phyloP scores from a whole-genome alignment of 176 grass and related monocot genomes.

The Paspalum vaginatum region DNA sequence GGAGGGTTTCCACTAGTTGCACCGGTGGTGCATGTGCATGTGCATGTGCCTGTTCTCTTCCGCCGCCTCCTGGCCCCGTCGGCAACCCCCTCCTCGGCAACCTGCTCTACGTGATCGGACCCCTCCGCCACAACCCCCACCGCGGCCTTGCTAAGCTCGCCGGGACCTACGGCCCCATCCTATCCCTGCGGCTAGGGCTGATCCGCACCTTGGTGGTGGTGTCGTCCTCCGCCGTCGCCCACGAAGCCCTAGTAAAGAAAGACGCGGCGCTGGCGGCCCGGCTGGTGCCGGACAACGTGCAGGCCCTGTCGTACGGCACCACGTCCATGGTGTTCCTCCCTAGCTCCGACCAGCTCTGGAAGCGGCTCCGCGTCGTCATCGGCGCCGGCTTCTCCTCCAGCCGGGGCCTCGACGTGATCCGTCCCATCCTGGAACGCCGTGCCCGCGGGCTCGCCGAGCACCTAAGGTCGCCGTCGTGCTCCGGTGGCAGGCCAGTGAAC shows the following conservation, averaged over 20 bases:
- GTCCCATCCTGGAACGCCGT: constrained; percentile 24
- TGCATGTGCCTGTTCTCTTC: too few relatives aligned
- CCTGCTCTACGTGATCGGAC: constrained; percentile 5
- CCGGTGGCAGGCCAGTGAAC: neutral
- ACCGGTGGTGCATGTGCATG: too few relatives aligned
- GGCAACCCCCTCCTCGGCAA: constrained; percentile 8
- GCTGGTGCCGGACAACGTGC: constrained; percentile 30
- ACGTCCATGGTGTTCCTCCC: constrained; percentile 43
- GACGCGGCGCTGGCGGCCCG: constrained; percentile 29
- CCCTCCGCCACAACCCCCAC: constrained; percentile 27
- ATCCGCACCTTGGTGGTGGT: constrained; percentile 35
- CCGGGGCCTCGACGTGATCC: constrained; percentile 15
- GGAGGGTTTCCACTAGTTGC: too few relatives aligned
- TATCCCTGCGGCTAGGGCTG: constrained; percentile 34
- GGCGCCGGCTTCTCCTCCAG: constrained; percentile 13
- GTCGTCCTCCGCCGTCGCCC: neutral
- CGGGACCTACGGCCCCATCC: neutral
- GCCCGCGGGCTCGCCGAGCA: neutral
- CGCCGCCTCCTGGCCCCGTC: neutral
- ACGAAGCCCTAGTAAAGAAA: constrained; percentile 31
- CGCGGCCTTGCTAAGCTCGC: neutral
- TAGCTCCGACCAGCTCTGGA: constrained; percentile 21
- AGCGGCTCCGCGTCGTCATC: constrained; percentile 16
- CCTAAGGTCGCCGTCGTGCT: neutral
- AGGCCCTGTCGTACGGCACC: neutral